phyloP scores from a whole-genome alignment of 257 asterid species.

The Plantago major region DNA sequence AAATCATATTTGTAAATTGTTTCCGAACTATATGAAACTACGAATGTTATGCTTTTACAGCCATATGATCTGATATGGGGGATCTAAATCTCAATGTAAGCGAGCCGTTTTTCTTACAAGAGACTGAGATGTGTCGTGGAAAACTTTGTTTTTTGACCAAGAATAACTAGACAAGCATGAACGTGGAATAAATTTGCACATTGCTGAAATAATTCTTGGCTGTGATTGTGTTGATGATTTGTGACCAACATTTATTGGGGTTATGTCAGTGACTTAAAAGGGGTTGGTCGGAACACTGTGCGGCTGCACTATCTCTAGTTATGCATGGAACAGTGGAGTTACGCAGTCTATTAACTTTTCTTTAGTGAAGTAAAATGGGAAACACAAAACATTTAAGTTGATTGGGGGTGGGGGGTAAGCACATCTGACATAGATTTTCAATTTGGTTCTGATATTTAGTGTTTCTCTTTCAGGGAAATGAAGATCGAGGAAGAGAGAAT shows the following conservation, averaged over 20 bases:
- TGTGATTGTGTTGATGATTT: neutral
- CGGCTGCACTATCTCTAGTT: neutral
- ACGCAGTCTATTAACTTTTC: neutral
- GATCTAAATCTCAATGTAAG: neutral
- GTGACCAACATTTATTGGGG: neutral
- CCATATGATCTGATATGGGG: neutral
- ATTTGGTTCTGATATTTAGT: constrained; percentile 10
- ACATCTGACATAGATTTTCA: neutral
- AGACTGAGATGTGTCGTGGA: neutral
- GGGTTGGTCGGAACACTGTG: neutral
- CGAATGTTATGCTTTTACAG: neutral
- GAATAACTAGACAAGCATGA: neutral
- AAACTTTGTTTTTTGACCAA: neutral
- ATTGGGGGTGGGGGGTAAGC: neutral
- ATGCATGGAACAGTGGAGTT: neutral
- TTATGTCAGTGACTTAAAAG: neutral
- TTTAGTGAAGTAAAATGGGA: constrained; percentile 1
- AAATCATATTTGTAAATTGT: too few relatives aligned
- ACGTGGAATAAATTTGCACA: neutral
- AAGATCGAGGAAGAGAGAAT: constrained; percentile 93
- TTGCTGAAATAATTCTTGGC: neutral
- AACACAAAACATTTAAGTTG: too few relatives aligned
- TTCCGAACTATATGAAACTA: too few relatives aligned
- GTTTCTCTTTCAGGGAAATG: constrained; percentile 76
- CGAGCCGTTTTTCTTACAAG: neutral